Base-by-base conservation (phyloP, 345 rosid genomes). In the Eucalyptus curtisii region DNA sequence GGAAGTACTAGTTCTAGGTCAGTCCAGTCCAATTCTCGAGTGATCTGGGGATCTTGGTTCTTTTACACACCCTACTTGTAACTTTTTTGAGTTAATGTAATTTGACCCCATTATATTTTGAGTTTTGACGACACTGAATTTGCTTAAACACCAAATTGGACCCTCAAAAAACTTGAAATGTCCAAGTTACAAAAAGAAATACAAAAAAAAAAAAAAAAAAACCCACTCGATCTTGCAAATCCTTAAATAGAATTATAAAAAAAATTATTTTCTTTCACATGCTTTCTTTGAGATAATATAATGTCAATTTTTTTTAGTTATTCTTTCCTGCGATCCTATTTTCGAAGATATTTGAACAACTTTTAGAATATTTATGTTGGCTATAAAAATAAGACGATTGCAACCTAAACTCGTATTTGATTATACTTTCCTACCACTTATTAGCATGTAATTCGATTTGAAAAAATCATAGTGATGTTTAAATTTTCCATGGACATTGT, bases 1-100 rank as follows among this genome's bases (percentile, higher is more conserved):
- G 55, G 9, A 52, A 19, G 24, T 19, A 52, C 55, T 0, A 52
- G 2, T 17, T 52, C 55, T 52, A 52, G 55, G 55, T 4, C 1
- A 52, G 0, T 52, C 55, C 0, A 17, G 55, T 52, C 55, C 0
- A 17, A 0, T 50, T 50, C 0, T 37, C 0, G 0, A 17, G 24
- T 8, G 0, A 17, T 52, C 0, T 1, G 0, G 4, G 9, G 0
- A 7, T 52, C 1, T 1, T 7, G 4, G 4, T 52, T 52, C 50
- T 52, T 52, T 52, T 17, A 10, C 10, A 19, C 24, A 19, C 55
- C 24, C 0, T 52, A 19, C 24, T 1, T 7, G 1, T 31, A 31
- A 31, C 20, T n/a, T 66, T 64, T 66, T n/a, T 8, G 20, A 66
- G 40, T n/a, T 66, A 66, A 66, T 31, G 40, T 66, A 66, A 66